Percentiles rank a stretch among this genome's conserved stretches.
Conservation (phyloP, 768 basidiomycete species). For the Neoboletus brunneissimus region DNA sequence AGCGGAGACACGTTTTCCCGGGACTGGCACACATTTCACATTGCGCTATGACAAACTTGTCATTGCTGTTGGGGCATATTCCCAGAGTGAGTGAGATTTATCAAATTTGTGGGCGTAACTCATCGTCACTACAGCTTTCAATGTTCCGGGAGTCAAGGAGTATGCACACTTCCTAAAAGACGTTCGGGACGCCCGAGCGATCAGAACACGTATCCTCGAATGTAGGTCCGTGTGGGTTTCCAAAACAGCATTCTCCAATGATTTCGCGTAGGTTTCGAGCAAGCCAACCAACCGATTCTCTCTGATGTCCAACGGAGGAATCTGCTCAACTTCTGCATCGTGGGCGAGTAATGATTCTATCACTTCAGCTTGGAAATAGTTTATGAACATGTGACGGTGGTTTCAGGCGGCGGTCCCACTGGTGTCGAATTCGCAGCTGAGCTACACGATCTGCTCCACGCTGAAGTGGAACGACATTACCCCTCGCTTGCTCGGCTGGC, state of each 20-base stretch:
- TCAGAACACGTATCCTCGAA: conserved; percentile 71
- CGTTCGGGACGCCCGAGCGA: conserved; percentile 69
- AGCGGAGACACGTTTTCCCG: conserved; percentile 18
- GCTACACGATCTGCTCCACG: conserved; percentile 70
- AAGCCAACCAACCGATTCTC: conserved; percentile 77
- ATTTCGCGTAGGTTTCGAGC: conserved; percentile 62
- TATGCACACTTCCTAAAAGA: conserved; percentile 82
- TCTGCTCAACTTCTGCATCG: conserved; percentile 82
- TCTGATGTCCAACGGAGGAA: conserved; percentile 72
- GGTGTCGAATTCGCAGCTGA: conserved; percentile 86
- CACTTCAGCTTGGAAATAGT: neutral
- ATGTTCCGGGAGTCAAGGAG: conserved; percentile 75
- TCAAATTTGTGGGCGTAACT: conserved; percentile 5
- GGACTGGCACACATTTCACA: conserved; percentile 44
- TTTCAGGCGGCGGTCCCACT: conserved; percentile 67
- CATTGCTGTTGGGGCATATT: conserved; percentile 82
- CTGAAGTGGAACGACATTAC: conserved; percentile 61
- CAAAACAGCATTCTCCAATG: conserved; percentile 1
- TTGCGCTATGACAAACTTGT: conserved; percentile 78
- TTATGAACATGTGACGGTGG: conserved; percentile 5
- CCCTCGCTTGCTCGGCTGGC: conserved; percentile 61
- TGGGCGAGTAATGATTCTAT: conserved; percentile 50
- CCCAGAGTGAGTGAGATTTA: conserved; percentile 56
- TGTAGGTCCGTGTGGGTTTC: conserved; percentile 37
- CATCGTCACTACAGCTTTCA: conserved; percentile 48